Evolutionary conservation across 1,139 yeast species (phyloP), one percentile per base, ranked within the genome.

Genomic region (Nadsonia commutata): DNA sequence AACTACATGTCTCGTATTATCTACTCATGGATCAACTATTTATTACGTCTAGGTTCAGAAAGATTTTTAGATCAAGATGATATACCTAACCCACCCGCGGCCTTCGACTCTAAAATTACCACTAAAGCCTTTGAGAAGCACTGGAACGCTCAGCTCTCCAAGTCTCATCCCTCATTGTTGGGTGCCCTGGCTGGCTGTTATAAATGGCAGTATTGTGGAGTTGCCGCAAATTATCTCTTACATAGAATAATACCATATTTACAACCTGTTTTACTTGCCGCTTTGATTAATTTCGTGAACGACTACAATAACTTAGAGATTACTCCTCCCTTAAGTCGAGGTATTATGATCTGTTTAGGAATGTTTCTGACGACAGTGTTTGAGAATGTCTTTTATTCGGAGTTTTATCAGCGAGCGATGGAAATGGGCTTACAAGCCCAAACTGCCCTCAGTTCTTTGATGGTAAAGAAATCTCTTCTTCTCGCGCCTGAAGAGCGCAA

Each of bases 321-420:
- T 66, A 56, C 59, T 74, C 45, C 73, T 75, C n/a, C 40, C 37
- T 38, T 83, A 38, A 72, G 86, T 1, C 73, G 70, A 52, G 97
- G 97, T 31, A 74, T 81, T 47, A 76, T 81, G 76, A 77, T 86
- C 52, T 85, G 94, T 0, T 56, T 76, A 2, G 74, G 76, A 2
- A 85, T 88, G 95, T 83, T 88, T 56, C 57, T 74, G 6, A 78
- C 82, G 5, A 80, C 95, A 3, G 71, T 85, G 20, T 57, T 75
- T n/a, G 94, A 85, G 64, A 83, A 95, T 1, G 76, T 80, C 3
- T 73, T 76, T 67, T 81, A 55, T 88, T 86, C 62, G 90, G 83
- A 51, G 81, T 83, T 4, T 56, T 74, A 44, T 65, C 77, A 48
- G 68, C 80, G 2, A 33, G 70, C 36, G 62, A 49, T 71, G 77